Conservation (phyloP, 331 rosid species). For the Rhamnella rubrinervis region DNA sequence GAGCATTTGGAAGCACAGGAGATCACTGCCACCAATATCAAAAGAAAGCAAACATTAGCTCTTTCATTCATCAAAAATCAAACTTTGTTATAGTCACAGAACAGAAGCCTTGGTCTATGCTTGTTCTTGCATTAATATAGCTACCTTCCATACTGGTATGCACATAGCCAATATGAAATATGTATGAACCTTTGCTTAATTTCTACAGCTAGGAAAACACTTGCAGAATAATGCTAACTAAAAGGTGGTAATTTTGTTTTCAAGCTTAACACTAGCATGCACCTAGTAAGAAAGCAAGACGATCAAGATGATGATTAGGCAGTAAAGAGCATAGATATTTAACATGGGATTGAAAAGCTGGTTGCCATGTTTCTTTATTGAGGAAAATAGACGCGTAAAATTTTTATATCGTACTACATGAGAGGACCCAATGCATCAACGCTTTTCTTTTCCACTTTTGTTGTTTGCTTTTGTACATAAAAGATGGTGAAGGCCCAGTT, state of each 20-base stretch:
- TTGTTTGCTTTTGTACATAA: conserved; percentile 48
- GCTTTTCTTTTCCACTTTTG: conserved; percentile 61
- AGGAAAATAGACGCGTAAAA: conserved; percentile 33
- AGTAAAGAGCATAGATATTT: conserved; percentile 39
- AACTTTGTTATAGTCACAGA: neutral
- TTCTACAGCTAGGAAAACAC: neutral
- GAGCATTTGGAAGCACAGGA: conserved; percentile 51
- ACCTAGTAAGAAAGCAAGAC: neutral
- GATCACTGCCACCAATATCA: conserved; percentile 48
- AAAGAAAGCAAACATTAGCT: conserved; percentile 9
- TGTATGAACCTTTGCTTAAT: neutral
- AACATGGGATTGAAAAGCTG: conserved; percentile 29
- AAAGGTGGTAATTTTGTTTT: conserved; percentile 15
- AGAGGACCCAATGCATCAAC: conserved; percentile 40
- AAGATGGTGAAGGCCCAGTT: conserved; percentile 25
- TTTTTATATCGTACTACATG: conserved; percentile 22
- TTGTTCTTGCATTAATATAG: neutral
- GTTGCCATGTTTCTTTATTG: conserved; percentile 28
- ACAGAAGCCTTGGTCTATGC: neutral
- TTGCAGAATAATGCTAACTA: neutral
- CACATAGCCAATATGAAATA: conserved; percentile 7
- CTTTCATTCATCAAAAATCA: conserved; percentile 13
- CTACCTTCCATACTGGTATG: conserved; percentile 10
- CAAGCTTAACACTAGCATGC: conserved; percentile 15
- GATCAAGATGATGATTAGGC: conserved; percentile 29